A percentile compares a stretch with the other conserved stretches of the same genome.
Conservation (phyloP, 148 eudicot genomes). For the Amaranthus palmeri region DNA sequence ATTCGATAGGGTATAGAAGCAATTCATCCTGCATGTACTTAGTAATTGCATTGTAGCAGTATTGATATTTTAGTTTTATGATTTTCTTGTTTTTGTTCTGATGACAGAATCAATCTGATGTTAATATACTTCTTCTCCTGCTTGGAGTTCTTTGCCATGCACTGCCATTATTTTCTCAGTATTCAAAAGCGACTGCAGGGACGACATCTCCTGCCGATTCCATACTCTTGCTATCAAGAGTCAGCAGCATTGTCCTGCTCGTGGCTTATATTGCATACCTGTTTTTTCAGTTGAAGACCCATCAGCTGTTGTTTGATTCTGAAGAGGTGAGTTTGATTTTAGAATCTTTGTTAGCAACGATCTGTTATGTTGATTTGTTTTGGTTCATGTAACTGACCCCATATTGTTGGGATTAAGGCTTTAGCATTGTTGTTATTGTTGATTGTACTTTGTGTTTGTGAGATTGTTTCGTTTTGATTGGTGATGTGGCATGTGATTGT, state of each 20-base stretch:
- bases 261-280: conserved; percentile 63
- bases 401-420: too few relatives aligned
- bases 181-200: conserved; percentile 19
- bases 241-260: conserved; percentile 58
- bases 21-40: background rate
- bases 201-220: conserved; percentile 18
- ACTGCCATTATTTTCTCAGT: conserved; percentile 48
- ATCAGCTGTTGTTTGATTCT: conserved; percentile 37
- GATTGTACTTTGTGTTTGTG: too few relatives aligned
- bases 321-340: conserved; percentile 34
- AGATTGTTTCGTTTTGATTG: too few relatives aligned
- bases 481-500: background rate
- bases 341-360: too few relatives aligned
- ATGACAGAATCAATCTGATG: conserved; percentile 55
- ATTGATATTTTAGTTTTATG: background rate
- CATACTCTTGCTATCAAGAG: conserved; percentile 60
- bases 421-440: too few relatives aligned
- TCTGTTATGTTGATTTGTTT: too few relatives aligned
- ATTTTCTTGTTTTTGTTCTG: background rate
- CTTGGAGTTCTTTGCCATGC: conserved; percentile 61
- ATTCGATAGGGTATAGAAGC: conserved; percentile 51
- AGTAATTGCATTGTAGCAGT: background rate
- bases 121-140: conserved; percentile 49
- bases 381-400: too few relatives aligned
- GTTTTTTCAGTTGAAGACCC: conserved; percentile 65